Evolutionary conservation across 805 yeast species (phyloP).

Genomic region (Yamadazyma sp.): DNA sequence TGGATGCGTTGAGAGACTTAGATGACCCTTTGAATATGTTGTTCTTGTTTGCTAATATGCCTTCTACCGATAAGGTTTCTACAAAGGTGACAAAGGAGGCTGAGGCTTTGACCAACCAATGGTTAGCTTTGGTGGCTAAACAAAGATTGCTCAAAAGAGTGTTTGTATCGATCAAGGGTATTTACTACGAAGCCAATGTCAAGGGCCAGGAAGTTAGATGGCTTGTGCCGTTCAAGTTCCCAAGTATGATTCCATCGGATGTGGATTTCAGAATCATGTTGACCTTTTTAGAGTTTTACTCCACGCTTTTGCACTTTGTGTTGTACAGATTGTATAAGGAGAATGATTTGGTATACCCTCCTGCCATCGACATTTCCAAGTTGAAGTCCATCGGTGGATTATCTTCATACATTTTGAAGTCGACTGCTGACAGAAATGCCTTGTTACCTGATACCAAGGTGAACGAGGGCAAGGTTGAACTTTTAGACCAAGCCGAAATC

Average conservation of each 20-base stretch:
- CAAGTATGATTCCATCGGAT: constrained; percentile 91
- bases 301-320: constrained; percentile 86
- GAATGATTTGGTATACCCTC: constrained; percentile 86
- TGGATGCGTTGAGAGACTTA: constrained; percentile 88
- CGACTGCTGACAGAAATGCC: constrained; percentile 33
- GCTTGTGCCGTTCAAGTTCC: constrained; percentile 97
- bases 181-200: constrained; percentile 86
- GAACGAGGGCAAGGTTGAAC: constrained; percentile 29
- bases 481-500: constrained; percentile 42
- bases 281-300: constrained; percentile 93
- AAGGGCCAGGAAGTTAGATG: constrained; percentile 93
- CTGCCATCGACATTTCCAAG: constrained; percentile 69
- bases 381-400: constrained; percentile 89
- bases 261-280: constrained; percentile 96
- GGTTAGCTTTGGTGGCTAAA: constrained; percentile 91
- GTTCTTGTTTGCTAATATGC: constrained; percentile 90
- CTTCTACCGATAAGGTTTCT: constrained; percentile 82
- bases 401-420: constrained; percentile 75
- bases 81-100: constrained; percentile 87
- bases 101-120: constrained; percentile 81
- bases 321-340: constrained; percentile 84
- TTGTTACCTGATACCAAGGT: constrained; percentile 35
- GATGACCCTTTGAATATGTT: constrained; percentile 96
- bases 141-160: constrained; percentile 82
- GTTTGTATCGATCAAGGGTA: constrained; percentile 95